Evolutionary conservation across 2,329 filamentous ascomycete genomes (phyloP).

Genomic region (Diatrype stigma): DNA sequence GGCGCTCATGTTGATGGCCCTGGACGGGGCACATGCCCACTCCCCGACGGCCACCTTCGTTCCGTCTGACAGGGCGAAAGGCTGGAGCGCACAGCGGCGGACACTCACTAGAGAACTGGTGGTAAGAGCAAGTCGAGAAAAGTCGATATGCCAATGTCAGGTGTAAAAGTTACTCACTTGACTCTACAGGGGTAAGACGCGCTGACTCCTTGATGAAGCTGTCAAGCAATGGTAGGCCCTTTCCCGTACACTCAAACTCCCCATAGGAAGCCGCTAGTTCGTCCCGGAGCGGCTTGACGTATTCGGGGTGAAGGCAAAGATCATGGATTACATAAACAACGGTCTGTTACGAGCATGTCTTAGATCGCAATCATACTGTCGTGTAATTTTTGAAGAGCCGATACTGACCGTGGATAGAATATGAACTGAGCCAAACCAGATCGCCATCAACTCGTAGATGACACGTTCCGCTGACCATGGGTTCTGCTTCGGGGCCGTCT

Average conservation of each 20-base stretch:
- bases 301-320: constrained; percentile 10
- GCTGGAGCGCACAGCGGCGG: constrained; percentile 2
- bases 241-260: too few relatives aligned
- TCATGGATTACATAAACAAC: constrained; percentile 13
- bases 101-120: constrained; percentile 6
- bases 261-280: too few relatives aligned
- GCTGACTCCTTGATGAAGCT: too few relatives aligned
- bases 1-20: constrained; percentile 3
- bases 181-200: too few relatives aligned
- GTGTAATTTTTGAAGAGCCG: constrained; percentile 1
- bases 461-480: constrained; percentile 23
- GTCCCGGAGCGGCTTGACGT: too few relatives aligned
- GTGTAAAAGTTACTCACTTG: too few relatives aligned
- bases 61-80: constrained; percentile 8
- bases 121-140: too few relatives aligned
- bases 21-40: constrained; percentile 9
- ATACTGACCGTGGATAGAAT: constrained; percentile 6
- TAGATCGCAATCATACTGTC: constrained; percentile 14
- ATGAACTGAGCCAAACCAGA: constrained; percentile 32
- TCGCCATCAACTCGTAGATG: constrained; percentile 27
- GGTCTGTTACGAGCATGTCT: constrained; percentile 8
- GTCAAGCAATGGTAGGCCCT: too few relatives aligned
- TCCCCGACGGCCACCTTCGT: constrained; percentile 5
- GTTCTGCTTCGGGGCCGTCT: constrained; percentile 19
- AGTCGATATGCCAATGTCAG: too few relatives aligned